These are phyloP conservation scores for Sphenostylis stenocarpa DNA, from an alignment of 306 rosid genomes.

Conservation along the genomic window DNA sequence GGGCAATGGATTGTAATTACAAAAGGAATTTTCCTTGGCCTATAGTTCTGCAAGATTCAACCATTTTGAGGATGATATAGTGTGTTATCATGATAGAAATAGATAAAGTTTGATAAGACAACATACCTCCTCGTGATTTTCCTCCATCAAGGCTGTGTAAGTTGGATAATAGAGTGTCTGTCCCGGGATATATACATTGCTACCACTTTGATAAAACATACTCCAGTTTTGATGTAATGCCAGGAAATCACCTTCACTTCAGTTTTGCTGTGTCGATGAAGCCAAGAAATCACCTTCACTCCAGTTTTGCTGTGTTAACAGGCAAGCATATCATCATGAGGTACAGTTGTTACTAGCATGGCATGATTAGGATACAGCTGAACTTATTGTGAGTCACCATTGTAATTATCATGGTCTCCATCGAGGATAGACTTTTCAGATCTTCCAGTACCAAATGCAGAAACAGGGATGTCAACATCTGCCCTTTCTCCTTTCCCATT, in stretches of 20 bases:
- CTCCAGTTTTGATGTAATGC: constrained; percentile 37
- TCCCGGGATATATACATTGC: constrained; percentile 27
- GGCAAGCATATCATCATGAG: constrained; percentile 36
- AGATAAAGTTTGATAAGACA: constrained; percentile 10
- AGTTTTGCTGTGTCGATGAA: too few species aligned
- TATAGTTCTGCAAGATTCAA: constrained; percentile 43
- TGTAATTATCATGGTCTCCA: constrained; percentile 51
- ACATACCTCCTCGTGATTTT: constrained; percentile 67
- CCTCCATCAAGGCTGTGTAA: constrained; percentile 28
- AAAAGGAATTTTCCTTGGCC: constrained; percentile 22
- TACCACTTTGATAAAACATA: constrained; percentile 26
- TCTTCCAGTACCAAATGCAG: constrained; percentile 70
- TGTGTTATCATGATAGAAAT: constrained; percentile 13
- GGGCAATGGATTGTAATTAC: background rate
- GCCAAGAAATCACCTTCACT: background rate
- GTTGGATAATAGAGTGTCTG: constrained; percentile 24
- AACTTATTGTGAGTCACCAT: constrained; percentile 37
- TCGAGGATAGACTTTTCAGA: constrained; percentile 46
- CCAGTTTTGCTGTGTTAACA: constrained; percentile 34
- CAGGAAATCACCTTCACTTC: too few species aligned
- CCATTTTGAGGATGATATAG: constrained; percentile 18
- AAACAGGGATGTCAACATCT: constrained; percentile 62
- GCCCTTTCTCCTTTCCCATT: constrained; percentile 75
- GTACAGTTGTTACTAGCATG: background rate
- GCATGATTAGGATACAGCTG: constrained; percentile 25